Base-by-base conservation (phyloP, 1,284 basidiomycete species). In the Tetrapyrgos nigripes region DNA sequence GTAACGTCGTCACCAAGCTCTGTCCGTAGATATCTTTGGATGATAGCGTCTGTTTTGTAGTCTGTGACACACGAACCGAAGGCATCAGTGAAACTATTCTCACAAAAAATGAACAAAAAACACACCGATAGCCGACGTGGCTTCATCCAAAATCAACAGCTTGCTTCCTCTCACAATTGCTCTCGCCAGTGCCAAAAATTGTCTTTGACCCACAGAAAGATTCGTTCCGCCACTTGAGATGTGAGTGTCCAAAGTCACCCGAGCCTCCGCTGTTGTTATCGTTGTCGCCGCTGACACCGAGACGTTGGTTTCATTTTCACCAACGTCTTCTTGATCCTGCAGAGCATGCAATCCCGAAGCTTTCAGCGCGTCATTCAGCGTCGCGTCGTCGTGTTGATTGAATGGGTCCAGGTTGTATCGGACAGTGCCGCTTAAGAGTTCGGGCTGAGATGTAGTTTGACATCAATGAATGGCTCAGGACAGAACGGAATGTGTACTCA, bases 321-420 rank as follows among this genome's bases (percentile, higher is more conserved):
- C 31, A 14, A 33, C 9, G 8, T 10, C 19, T 19, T 46, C 9
- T 65, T 84, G 80, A 40, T 62, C 74, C 64, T 85, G 83, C 3
- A 85, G 69, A 2, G 81, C 74, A 63, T 79, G 83, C 2, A 88
- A 69, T 1, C 85, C 85, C 3, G 85, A 77, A 26, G 83, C 74
- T 17, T 80, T 78, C 2, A 89, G 70, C 1, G 86, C 83, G 54
- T 76, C 76, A 59, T 86, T 85, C 47, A 88, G 73, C 3, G 74
- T 76, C 0, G 82, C 82, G 68, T 94, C 92, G 50, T 92, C 88
- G 66, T 87, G 80, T 67, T 89, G 80, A 4, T 80, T 83, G 68
- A 93, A 94, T 0, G 92, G 91, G 66, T 89, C 88, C 11, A 90
- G 68, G 66, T 87, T 87, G 50, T 81, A 70, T 6, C 85, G 76